Evolutionary conservation across 2,329 filamentous ascomycete genomes (phyloP), one percentile per base, ranked within the genome.

Genomic region (Trichoderma semiorbis): DNA sequence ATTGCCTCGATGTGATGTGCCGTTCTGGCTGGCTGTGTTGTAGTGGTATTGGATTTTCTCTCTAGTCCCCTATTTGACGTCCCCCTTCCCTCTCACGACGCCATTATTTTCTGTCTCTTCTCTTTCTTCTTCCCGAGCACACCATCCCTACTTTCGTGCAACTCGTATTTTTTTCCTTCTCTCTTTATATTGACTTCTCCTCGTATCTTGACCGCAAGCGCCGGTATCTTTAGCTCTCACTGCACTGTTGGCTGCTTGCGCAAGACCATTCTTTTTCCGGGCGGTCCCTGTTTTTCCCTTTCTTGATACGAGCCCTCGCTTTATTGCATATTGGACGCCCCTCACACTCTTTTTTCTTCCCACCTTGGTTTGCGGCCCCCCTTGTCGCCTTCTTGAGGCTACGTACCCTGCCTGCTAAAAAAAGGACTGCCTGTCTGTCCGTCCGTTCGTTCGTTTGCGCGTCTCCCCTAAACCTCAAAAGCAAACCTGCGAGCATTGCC

Each of bases 401-500:
- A 72, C 71, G 64, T 72, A 72, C 70, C 64, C 70, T 68, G 57
- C 70, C 62, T 72, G 70, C 70, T 69, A 60, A 65, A 53, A 62
- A 66, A 62, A 60, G 69, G 62, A 43, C 62, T 58, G 62, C 61
- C 60, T 55, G 53, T 32, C 78, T 76, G 75, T 76, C 75, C 77
- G 79, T 82, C 80, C 78, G 80, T 81, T 80, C 80, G 74, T 78
- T 82, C 81, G 79, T 81, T 82, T 63, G 79, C 80, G 78, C 78
- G 76, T 78, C 77, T 77, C 73, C 66, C 70, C 65, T 67, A 66
- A 72, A 71, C 63, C 30, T 55, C 68, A 14, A 70, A 47, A 65
- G 50, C 21, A 47, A 70, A 53, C 57, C 62, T 60, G 76, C 75
- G 74, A 72, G 62, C 71, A 64, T 72, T 74, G 73, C 76, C 78